Evolutionary conservation across 345 rosid species (phyloP), one percentile per base, ranked within the genome.

Genomic region (Hibiscus mutabilis): DNA sequence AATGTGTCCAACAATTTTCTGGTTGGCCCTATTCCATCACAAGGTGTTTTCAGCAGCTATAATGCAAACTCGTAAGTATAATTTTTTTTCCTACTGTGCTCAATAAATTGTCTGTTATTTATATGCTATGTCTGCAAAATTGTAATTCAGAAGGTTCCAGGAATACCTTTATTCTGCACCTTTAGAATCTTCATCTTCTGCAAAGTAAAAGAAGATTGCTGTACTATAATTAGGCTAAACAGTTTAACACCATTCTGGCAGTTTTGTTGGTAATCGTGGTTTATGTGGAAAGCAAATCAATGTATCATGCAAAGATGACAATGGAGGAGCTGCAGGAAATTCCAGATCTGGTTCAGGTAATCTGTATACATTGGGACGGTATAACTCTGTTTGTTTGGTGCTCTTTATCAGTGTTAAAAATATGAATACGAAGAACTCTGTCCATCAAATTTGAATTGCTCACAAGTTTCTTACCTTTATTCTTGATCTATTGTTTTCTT

Each of bases 1-100:
- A 91, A 95, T 33, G 88, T 92, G 68, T 89, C 99, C 14, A 86
- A 90, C 82, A 95, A 95, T 83, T 92, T 95, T 78, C 88, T 95
- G 70, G 79, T 18, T 40, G 99, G 99, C 51, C 75, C 84, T 67
- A 89, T 95, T 80, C 99, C 99, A 74, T 83, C 89, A 22, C 86
- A 86, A 71, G 96, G 93, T 31, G 79, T 85, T 71, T 85, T 95
- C 55, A 49, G 65, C 82, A 86, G 69, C 69, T 86, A 88, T 75
- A 67, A 86, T 1, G 86, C 59, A 71, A 84, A 83, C 83, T 86
- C 96, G 98, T 95, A 83, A 87, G 97, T 83, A 74, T 47, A 77
- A 47, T 60, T 16, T 58, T 46, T 21, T 24, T 52, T 35, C 4
- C 11, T 66, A 7, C 58, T 9, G 16, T 49, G 42, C 49, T 47